phyloP scores from a whole-genome alignment of 805 yeast species.

The Isabelozyma gotoi region DNA sequence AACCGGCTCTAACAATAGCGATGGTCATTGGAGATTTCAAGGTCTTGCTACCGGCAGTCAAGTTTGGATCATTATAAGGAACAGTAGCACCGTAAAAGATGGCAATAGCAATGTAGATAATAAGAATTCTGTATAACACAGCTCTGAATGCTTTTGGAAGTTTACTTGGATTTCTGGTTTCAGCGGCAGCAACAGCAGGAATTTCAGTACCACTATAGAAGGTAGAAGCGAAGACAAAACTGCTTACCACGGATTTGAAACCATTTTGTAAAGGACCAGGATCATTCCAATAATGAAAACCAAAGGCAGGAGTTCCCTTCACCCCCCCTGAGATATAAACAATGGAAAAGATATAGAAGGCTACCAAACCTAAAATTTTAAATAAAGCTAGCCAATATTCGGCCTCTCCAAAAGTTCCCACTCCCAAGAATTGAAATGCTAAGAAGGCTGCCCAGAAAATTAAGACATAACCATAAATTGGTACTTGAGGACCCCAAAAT shows the following conservation, averaged over 20 bases:
- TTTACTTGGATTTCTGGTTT: slow-evolving; percentile 28
- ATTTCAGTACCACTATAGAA: slow-evolving; percentile 53
- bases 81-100: slow-evolving; percentile 43
- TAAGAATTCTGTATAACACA: slow-evolving; percentile 30
- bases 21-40: slow-evolving; percentile 47
- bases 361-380: slow-evolving; percentile 47
- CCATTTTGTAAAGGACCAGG: slow-evolving; percentile 47
- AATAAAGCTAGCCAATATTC: slow-evolving; percentile 45
- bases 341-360: slow-evolving; percentile 53
- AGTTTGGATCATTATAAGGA: slow-evolving; percentile 42
- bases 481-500: slow-evolving; percentile 52
- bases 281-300: slow-evolving; percentile 43
- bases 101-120: slow-evolving; percentile 35
- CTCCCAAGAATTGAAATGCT: slow-evolving; percentile 49
- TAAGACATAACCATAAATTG: slow-evolving; percentile 54
- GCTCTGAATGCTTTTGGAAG: slow-evolving; percentile 31
- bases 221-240: slow-evolving; percentile 59
- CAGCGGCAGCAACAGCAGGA: slow-evolving; percentile 34
- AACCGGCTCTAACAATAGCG: slow-evolving; percentile 40
- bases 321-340: slow-evolving; percentile 46
- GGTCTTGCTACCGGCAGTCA: slow-evolving; percentile 36
- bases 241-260: slow-evolving; percentile 55
- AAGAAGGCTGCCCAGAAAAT: slow-evolving; percentile 54
- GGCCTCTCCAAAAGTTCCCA: slow-evolving; percentile 55
- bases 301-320: slow-evolving; percentile 35